These are phyloP conservation scores for Annulohypoxylon bovei DNA, from an alignment of 495 filamentous ascomycete genomes.

Conservation along the genomic window DNA sequence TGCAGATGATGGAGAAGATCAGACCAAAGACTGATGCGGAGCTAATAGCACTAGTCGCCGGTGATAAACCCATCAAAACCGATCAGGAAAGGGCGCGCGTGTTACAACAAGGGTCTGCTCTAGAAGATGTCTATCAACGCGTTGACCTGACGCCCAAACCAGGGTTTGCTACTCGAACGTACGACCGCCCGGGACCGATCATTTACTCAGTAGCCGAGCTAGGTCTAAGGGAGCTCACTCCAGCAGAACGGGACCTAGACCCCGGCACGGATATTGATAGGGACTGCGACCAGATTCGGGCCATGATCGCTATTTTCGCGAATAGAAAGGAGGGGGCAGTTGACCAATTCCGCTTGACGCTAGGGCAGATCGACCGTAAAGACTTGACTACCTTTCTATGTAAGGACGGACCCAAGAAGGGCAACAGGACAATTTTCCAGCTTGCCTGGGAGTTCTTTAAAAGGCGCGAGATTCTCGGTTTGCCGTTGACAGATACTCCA, in stretches of 20 bases:
- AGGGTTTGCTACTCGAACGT: neutral
- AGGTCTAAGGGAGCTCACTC: neutral
- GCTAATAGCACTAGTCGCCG: neutral
- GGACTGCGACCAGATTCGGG: slow-evolving; percentile 37
- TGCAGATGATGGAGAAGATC: neutral
- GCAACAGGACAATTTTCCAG: neutral
- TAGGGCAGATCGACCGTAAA: slow-evolving; percentile 7
- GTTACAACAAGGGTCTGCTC: neutral
- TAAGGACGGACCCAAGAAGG: slow-evolving; percentile 12
- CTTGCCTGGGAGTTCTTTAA: slow-evolving; percentile 40
- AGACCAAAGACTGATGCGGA: neutral
- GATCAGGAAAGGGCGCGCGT: neutral
- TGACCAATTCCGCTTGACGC: slow-evolving; percentile 23
- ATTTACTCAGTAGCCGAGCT: neutral
- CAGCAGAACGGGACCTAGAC: neutral
- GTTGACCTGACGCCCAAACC: slow-evolving; percentile 19
- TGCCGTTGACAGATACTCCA: neutral
- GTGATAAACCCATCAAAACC: neutral
- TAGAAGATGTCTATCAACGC: neutral
- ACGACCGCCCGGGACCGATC: neutral
- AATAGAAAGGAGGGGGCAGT: slow-evolving; percentile 20
- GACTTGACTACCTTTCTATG: slow-evolving; percentile 21
- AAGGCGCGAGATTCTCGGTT: slow-evolving; percentile 29
- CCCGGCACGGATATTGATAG: slow-evolving; percentile 19
- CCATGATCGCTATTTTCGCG: slow-evolving; percentile 29